Evolutionary conservation across 1,284 basidiomycete genomes (phyloP), one percentile per base, ranked within the genome.

Genomic region (Apiotrichum domesticum): DNA sequence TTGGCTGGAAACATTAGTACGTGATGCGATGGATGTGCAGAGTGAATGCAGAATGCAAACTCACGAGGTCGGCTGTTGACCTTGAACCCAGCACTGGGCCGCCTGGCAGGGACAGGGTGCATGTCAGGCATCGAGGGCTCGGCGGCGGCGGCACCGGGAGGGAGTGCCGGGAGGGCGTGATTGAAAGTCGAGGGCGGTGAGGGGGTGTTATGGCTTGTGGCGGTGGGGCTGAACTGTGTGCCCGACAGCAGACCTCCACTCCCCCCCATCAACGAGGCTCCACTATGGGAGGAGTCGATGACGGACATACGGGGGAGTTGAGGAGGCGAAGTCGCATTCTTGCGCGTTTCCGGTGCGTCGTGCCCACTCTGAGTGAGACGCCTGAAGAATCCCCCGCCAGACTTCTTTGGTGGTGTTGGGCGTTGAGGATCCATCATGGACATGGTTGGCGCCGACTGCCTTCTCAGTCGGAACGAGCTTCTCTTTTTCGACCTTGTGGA

Each of bases 271-370:
- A 21, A 21, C 21, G 21, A 13, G 11, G 29, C 44, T 3, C 41
- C 39, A 4, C 45, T 10, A n/a, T 14, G 49, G 33, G 51, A 39
- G 4, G 21, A 33, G 14, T 52, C 35, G 3, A 58, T 40, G 3
- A 54, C 53, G 0, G 48, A 45, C 29, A 60, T 46, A 10, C 55
- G 58, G 11, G 58, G 58, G 4, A 60, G 53, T 44, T 57, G 58
- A 35, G 35, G 50, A 33, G 52, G 35, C 9, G 54, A 15, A 35
- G 48, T 21, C 39, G 6, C n/a, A 29, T 14, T 52, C 34, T 3
- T 54, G 44, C 4, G 50, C 52, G 0, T 47, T 46, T 34, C 56
- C 29, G 49, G 40, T 4, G 47, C 21, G 35, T 44, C 39, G 15
- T 56, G 50, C 15, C 35, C 14, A 14, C 35, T 21, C 29, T 52